Evolutionary conservation across 2,329 filamentous ascomycete genomes (phyloP).

Genomic region (Talaromyces funiculosus): DNA sequence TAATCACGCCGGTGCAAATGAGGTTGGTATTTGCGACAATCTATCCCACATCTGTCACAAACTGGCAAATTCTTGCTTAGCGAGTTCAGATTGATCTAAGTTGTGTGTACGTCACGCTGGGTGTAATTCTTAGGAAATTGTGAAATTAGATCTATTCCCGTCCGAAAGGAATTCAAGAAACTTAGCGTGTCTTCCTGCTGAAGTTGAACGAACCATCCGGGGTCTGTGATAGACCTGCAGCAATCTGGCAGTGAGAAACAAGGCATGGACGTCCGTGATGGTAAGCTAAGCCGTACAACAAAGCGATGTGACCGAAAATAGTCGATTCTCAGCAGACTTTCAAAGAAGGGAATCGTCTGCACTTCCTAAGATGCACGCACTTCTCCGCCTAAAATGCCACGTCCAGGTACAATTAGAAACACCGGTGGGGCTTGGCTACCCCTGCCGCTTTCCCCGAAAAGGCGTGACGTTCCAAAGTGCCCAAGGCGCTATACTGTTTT

Average conservation of each 20-base stretch:
- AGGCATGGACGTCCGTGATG: not conserved
- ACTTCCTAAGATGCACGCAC: not conserved
- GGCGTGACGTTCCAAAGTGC: not conserved
- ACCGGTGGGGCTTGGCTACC: conserved; percentile 7
- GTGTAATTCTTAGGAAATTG: too few relatives aligned
- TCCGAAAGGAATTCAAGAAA: not conserved
- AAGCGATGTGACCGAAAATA: conserved; percentile 4
- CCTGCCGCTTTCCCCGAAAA: conserved; percentile 8
- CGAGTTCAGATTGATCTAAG: not conserved
- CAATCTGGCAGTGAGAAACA: not conserved
- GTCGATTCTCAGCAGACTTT: not conserved
- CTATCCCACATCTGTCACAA: not conserved
- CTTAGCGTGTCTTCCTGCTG: not conserved
- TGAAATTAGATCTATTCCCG: not conserved
- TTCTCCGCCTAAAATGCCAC: conserved; percentile 3
- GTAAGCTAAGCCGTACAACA: not conserved
- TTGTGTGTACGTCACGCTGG: not conserved
- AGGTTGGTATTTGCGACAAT: conserved; percentile 2
- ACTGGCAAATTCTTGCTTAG: not conserved
- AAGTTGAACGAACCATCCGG: not conserved
- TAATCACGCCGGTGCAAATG: not conserved
- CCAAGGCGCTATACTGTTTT: not conserved
- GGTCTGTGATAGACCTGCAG: not conserved
- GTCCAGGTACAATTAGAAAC: conserved; percentile 7
- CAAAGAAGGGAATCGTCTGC: not conserved